These are phyloP conservation scores for Globisporangium echinulatum DNA, from an alignment of 352 stramenopile genomes.

Conservation along the genomic window DNA sequence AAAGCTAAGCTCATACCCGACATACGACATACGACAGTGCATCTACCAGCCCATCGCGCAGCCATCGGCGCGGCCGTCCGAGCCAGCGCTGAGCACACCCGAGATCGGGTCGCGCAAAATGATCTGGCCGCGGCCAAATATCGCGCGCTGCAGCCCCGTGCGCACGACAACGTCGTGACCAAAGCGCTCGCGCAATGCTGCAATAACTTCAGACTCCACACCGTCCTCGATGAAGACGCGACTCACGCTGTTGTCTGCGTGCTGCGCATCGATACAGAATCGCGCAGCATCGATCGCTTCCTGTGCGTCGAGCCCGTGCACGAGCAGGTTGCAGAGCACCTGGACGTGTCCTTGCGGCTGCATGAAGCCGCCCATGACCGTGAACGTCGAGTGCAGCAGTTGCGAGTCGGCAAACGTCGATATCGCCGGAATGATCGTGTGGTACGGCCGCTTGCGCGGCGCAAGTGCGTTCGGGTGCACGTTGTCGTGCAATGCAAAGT, in stretches of 20 bases:
- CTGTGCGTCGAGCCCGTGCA: constrained; percentile 78
- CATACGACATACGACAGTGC: neutral
- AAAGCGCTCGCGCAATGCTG: constrained; percentile 53
- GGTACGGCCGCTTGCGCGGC: constrained; percentile 92
- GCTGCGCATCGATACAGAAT: constrained; percentile 89
- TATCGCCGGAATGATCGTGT: constrained; percentile 98
- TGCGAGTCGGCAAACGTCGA: constrained; percentile 81
- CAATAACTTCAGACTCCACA: constrained; percentile 56
- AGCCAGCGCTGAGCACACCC: constrained; percentile 92
- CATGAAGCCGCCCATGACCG: constrained; percentile 92
- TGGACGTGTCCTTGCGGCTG: constrained; percentile 96
- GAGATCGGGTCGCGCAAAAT: constrained; percentile 71
- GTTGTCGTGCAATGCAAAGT: constrained; percentile 85
- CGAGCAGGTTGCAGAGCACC: constrained; percentile 88
- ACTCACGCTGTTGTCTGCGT: constrained; percentile 55
- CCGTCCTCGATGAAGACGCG: constrained; percentile 84
- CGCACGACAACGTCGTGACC: constrained; percentile 70
- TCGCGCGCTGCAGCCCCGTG: constrained; percentile 24
- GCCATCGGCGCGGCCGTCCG: constrained; percentile 92
- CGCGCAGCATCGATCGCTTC: constrained; percentile 90
- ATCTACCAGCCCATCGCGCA: constrained; percentile 87
- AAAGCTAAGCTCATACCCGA: neutral
- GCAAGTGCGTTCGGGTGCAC: constrained; percentile 91
- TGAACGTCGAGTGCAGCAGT: constrained; percentile 91
- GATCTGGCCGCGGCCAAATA: constrained; percentile 83